These are phyloP conservation scores for Leccinellum rugosiceps DNA, from an alignment of 768 basidiomycete species.

Conservation along the genomic window DNA sequence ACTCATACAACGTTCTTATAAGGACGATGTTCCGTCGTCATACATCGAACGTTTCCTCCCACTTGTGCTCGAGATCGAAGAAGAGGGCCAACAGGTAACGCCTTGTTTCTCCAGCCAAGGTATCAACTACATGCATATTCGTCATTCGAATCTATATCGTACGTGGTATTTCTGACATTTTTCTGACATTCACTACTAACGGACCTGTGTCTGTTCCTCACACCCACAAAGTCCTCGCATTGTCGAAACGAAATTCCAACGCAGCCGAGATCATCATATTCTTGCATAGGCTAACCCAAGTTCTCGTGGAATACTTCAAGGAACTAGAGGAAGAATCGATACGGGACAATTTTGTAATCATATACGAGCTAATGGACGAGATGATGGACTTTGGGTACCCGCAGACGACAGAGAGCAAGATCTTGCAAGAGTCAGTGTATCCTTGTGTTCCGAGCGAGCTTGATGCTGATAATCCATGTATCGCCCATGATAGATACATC, in stretches of 20 bases:
- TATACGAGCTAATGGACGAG: constrained; percentile 97
- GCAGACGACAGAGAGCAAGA: constrained; percentile 99
- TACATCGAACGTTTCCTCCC: constrained; percentile 94
- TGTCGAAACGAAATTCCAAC: constrained; percentile 95
- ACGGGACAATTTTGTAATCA: constrained; percentile 98
- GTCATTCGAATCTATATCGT: constrained; percentile 97
- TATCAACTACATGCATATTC: constrained; percentile 97
- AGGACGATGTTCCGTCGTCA: constrained; percentile 89
- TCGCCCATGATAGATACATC: constrained; percentile 74
- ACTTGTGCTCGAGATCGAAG: constrained; percentile 90
- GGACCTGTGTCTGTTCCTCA: no score
- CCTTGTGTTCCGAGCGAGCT: background rate
- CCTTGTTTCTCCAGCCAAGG: constrained; percentile 96
- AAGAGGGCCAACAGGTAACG: constrained; percentile 93
- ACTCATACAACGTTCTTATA: constrained; percentile 92
- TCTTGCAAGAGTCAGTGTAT: constrained; percentile 83
- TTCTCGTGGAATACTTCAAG: constrained; percentile 98
- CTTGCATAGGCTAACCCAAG: constrained; percentile 88
- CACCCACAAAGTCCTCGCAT: constrained; percentile 76
- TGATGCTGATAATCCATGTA: background rate
- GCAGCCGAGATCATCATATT: constrained; percentile 96
- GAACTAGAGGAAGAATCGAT: constrained; percentile 99
- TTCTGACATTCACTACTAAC: background rate
- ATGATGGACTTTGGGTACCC: constrained; percentile 99
- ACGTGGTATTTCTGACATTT: constrained; percentile 14